These are phyloP conservation scores for Coprinopsis marcescibilis DNA, from an alignment of 768 basidiomycete species.

Conservation along the genomic window DNA sequence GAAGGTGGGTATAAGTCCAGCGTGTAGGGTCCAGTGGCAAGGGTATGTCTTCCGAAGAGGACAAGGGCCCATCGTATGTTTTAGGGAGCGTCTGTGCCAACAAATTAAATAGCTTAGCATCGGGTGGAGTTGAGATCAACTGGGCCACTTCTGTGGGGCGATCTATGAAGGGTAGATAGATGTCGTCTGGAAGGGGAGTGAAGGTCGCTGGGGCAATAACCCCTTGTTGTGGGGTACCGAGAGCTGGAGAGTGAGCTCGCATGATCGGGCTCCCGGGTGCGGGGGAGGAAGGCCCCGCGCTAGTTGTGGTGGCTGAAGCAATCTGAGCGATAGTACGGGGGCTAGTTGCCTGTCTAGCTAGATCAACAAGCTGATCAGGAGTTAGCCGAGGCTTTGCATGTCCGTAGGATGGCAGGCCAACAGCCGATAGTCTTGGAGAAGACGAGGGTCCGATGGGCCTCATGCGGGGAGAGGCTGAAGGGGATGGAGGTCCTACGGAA, in stretches of 20 bases:
- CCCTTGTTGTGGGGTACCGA: conserved; percentile 1
- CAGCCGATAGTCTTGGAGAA: conserved; percentile 35
- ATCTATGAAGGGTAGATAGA: conserved; percentile 84
- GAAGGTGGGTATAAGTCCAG: conserved; percentile 72
- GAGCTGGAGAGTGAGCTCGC: conserved; percentile 16
- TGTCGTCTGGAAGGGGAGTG: conserved; percentile 68
- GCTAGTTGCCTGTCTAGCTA: conserved; percentile 57
- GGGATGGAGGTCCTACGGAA: conserved; percentile 17
- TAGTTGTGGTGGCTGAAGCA: conserved; percentile 9
- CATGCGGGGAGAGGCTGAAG: conserved; percentile 39
- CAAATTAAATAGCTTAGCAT: conserved; percentile 65
- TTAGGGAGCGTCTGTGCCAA: conserved; percentile 64
- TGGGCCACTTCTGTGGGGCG: conserved; percentile 69
- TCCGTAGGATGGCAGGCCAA: conserved; percentile 20
- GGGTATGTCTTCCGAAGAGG: conserved; percentile 21
- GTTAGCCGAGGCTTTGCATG: conserved; percentile 47
- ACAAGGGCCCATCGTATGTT: conserved; percentile 7
- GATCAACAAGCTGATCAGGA: conserved; percentile 70
- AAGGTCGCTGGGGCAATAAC: conserved; percentile 50
- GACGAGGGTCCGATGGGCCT: conserved; percentile 28
- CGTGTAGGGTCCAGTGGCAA: conserved; percentile 50
- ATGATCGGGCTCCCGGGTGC: conserved; percentile 16
- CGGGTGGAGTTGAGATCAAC: conserved; percentile 60
- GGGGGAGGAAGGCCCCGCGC: conserved; percentile 20
- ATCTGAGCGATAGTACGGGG: conserved; percentile 22